Evolutionary conservation across 2,329 filamentous ascomycete genomes (phyloP).

Genomic region (Pseudocercospora ulei): DNA sequence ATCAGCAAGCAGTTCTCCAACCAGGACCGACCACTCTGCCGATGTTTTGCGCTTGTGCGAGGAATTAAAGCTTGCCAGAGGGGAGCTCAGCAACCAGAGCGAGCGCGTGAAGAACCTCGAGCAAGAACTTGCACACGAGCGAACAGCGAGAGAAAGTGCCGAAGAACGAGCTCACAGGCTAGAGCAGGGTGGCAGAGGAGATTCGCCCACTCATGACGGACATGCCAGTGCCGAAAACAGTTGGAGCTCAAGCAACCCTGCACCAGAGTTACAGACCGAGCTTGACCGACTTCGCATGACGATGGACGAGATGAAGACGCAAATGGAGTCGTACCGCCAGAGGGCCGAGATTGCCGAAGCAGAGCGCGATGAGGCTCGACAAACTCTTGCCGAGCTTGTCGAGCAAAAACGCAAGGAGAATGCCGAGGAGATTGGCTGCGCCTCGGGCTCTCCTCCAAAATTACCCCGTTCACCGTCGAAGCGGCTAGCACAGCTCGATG

Average conservation of each 20-base stretch:
- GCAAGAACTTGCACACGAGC: constrained; percentile 64
- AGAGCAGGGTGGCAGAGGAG: constrained; percentile 48
- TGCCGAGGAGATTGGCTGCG: constrained; percentile 35
- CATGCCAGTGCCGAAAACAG: constrained; percentile 17
- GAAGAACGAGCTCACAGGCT: constrained; percentile 70
- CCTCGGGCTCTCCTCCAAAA: constrained; percentile 14
- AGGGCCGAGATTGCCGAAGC: constrained; percentile 69
- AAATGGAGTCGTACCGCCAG: constrained; percentile 66
- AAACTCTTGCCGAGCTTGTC: constrained; percentile 79
- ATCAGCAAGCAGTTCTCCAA: constrained; percentile 48
- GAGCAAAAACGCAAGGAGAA: constrained; percentile 65
- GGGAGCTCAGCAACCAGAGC: constrained; percentile 75
- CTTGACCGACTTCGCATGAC: constrained; percentile 68
- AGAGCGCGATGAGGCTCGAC: constrained; percentile 61
- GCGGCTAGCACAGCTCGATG: constrained; percentile 19
- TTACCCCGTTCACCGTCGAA: constrained; percentile 15
- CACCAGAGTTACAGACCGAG: constrained; percentile 53
- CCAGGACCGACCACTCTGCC: constrained; percentile 51
- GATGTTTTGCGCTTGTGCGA: constrained; percentile 80
- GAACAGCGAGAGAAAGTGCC: constrained; percentile 68
- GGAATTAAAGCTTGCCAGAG: constrained; percentile 70
- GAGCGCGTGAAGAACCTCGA: constrained; percentile 73
- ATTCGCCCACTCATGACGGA: constrained; percentile 23
- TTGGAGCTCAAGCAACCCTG: constrained; percentile 11
- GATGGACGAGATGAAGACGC: constrained; percentile 68